Conservation (phyloP, 2,329 filamentous ascomycete species). For the Fusarium temperatum region DNA sequence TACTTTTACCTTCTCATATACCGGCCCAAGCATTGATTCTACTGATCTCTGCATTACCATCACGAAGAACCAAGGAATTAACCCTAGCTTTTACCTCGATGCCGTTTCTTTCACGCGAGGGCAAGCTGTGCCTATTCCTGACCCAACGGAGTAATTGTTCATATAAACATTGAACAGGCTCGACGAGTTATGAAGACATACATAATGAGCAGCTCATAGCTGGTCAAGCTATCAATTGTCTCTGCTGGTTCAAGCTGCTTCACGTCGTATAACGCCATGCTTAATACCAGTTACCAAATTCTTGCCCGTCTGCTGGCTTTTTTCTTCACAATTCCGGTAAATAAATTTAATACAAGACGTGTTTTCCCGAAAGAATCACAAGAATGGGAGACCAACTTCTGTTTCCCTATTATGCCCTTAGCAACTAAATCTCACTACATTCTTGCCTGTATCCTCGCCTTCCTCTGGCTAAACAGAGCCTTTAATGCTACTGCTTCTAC, state of each 20-base stretch:
- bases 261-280: accelerated
- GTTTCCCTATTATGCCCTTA: accelerated
- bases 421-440: accelerated
- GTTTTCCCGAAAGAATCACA: accelerated
- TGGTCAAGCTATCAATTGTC: too few relatives aligned
- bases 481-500: accelerated
- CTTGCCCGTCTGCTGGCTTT: background rate
- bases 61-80: background rate
- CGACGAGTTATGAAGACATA: accelerated
- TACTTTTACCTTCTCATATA: background rate
- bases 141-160: background rate
- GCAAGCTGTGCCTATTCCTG: background rate
- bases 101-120: background rate
- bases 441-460: accelerated
- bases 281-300: background rate
- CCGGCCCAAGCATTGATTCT: background rate
- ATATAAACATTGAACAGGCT: accelerated
- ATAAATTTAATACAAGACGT: background rate
- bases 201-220: accelerated
- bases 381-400: accelerated
- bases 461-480: background rate
- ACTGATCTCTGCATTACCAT: background rate
- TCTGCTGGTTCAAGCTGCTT: background rate
- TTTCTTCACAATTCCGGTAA: background rate
- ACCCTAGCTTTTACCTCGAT: background rate